These are phyloP conservation scores for Sordariomycetes sp. DNA, from an alignment of 2,329 filamentous ascomycete species.

Conservation along the genomic window DNA sequence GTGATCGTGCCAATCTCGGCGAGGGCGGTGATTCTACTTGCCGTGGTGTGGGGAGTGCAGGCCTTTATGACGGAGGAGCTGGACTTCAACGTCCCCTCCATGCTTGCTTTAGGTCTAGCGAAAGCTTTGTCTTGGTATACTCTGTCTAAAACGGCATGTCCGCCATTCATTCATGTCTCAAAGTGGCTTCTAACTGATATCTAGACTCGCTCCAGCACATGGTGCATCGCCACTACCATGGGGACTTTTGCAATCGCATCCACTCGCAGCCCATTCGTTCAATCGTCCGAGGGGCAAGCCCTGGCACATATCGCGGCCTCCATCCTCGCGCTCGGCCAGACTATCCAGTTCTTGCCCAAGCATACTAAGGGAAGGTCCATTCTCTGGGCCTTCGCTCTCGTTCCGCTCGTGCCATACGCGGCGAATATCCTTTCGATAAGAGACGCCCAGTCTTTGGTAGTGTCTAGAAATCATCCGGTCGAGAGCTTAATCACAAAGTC, in stretches of 20 bases:
- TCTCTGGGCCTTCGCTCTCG: slow-evolving; percentile 13
- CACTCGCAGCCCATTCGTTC: slow-evolving; percentile 13
- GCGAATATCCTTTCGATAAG: slow-evolving; percentile 4
- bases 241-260: slow-evolving; percentile 18
- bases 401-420: background rate
- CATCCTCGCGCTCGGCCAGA: slow-evolving; percentile 16
- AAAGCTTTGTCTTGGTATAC: background rate
- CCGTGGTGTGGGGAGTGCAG: background rate
- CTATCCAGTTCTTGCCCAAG: slow-evolving; percentile 16
- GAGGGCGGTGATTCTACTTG: background rate
- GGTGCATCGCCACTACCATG: slow-evolving; percentile 14
- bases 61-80: background rate
- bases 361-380: slow-evolving; percentile 11
- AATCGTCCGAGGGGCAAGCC: slow-evolving; percentile 13
- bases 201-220: slow-evolving; percentile 18
- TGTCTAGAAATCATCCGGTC: slow-evolving; percentile 17
- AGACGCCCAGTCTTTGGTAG: slow-evolving; percentile 4
- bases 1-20: background rate
- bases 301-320: slow-evolving; percentile 15
- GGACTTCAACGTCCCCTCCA: background rate
- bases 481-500: slow-evolving; percentile 17
- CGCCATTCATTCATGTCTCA: background rate
- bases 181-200: background rate
- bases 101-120: background rate
- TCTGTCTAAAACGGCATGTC: background rate